Evolutionary conservation across 2,329 filamentous ascomycete species (phyloP).

Genomic region (Verticillium tricorpus): DNA sequence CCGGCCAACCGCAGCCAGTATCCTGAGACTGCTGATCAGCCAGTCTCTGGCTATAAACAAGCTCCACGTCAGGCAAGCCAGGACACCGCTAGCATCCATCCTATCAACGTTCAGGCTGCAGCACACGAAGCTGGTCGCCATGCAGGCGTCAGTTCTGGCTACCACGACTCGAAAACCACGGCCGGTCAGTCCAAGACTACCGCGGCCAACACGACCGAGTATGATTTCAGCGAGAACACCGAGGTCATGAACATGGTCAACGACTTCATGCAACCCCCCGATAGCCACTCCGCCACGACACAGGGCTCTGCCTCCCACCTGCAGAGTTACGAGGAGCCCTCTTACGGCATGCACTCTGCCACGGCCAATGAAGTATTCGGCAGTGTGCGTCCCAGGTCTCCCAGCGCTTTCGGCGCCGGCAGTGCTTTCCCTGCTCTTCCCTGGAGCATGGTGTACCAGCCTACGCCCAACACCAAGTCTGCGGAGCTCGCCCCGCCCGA

Average conservation of each 20-base stretch:
- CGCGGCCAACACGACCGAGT: slow-evolving; percentile 8
- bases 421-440: slow-evolving; percentile 39
- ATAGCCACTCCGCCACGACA: slow-evolving; percentile 16
- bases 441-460: slow-evolving; percentile 43
- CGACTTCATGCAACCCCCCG: slow-evolving; percentile 41
- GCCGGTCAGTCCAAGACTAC: background rate
- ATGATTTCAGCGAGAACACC: slow-evolving; percentile 20
- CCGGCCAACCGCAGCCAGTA: background rate
- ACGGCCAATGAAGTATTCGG: slow-evolving; percentile 48
- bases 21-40: background rate
- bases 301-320: background rate
- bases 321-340: slow-evolving; percentile 32
- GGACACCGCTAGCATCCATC: background rate
- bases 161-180: background rate
- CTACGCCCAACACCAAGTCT: slow-evolving; percentile 8
- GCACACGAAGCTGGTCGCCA: background rate
- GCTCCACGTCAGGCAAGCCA: background rate
- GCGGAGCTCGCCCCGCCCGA: slow-evolving; percentile 9
- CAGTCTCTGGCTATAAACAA: background rate
- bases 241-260: slow-evolving; percentile 44
- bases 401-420: slow-evolving; percentile 18
- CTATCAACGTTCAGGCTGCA: background rate
- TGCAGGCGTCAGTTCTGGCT: background rate
- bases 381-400: slow-evolving; percentile 28
- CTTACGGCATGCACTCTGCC: slow-evolving; percentile 50